Conservation (phyloP, 768 basidiomycete species). For the Tylopilus sp. region DNA sequence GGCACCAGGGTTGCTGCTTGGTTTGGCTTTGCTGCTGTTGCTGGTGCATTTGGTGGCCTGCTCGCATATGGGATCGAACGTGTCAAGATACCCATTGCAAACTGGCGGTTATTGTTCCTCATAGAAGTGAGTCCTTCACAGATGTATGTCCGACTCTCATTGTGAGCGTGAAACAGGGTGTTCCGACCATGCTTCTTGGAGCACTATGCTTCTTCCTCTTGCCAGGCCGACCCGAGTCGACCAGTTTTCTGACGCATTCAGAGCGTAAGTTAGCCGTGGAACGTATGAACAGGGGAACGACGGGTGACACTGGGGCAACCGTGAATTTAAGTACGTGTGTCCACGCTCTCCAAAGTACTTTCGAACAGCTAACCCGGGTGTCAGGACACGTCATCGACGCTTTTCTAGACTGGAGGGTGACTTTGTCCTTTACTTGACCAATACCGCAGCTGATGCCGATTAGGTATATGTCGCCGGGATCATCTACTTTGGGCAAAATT, state of each 20-base stretch:
- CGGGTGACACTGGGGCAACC: slow-evolving; percentile 40
- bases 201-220: slow-evolving; percentile 27
- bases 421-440: not conserved
- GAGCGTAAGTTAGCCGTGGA: slow-evolving; percentile 33
- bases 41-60: slow-evolving; percentile 55
- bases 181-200: slow-evolving; percentile 41
- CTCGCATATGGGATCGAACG: slow-evolving; percentile 51
- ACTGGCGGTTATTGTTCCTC: slow-evolving; percentile 39
- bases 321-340: slow-evolving; percentile 36
- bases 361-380: not conserved
- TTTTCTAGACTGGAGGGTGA: slow-evolving; percentile 45
- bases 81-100: slow-evolving; percentile 33
- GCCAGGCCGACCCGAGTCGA: slow-evolving; percentile 33
- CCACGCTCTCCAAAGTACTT: not conserved
- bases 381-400: slow-evolving; percentile 42
- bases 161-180: slow-evolving; percentile 41
- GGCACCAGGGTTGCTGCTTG: slow-evolving; percentile 48
- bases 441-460: slow-evolving; percentile 2
- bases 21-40: slow-evolving; percentile 55
- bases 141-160: not conserved
- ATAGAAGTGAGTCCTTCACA: slow-evolving; percentile 18
- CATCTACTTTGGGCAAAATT: slow-evolving; percentile 47
- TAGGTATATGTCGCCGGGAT: slow-evolving; percentile 46
- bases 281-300: slow-evolving; percentile 39
- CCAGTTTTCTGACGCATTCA: slow-evolving; percentile 29